phyloP scores from a whole-genome alignment of 768 basidiomycete species.

The Porphyrellus cyaneotinctus region DNA sequence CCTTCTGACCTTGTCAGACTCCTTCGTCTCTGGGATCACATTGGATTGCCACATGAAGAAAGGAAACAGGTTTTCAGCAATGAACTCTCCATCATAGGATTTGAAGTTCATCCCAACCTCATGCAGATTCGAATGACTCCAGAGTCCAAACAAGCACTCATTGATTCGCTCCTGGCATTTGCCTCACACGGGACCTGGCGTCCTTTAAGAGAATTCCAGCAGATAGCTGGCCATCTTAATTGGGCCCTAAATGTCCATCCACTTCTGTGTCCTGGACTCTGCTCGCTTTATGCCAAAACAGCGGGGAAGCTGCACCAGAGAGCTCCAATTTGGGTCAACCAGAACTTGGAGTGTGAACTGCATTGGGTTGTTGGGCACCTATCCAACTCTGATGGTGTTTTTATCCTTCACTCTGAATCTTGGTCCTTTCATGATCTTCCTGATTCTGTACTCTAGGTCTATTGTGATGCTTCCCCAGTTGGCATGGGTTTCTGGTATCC shows the following conservation, averaged over 20 bases:
- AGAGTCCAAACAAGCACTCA: background rate
- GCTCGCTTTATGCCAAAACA: background rate
- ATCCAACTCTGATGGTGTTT: background rate
- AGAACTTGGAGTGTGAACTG: background rate
- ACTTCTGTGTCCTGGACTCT: background rate
- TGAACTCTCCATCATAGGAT: background rate
- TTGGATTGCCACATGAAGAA: background rate
- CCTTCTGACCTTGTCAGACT: background rate
- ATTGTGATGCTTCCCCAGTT: too few relatives aligned
- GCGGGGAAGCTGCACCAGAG: background rate
- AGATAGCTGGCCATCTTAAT: background rate
- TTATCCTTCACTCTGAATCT: background rate
- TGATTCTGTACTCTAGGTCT: too few relatives aligned
- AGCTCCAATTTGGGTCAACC: background rate
- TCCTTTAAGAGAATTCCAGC: conserved; percentile 1
- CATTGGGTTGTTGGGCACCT: background rate
- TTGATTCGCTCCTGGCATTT: too few relatives aligned
- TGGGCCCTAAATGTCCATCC: background rate
- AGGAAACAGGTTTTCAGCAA: background rate
- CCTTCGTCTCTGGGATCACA: background rate
- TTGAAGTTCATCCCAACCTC: background rate
- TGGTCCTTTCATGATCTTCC: too few relatives aligned
- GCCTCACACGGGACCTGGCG: too few relatives aligned
- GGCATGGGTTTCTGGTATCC: too few relatives aligned
- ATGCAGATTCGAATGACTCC: background rate